Evolutionary conservation across 179 eudicot genomes (phyloP), one percentile per base, ranked within the genome.

Genomic region (Patellifolia procumbens): DNA sequence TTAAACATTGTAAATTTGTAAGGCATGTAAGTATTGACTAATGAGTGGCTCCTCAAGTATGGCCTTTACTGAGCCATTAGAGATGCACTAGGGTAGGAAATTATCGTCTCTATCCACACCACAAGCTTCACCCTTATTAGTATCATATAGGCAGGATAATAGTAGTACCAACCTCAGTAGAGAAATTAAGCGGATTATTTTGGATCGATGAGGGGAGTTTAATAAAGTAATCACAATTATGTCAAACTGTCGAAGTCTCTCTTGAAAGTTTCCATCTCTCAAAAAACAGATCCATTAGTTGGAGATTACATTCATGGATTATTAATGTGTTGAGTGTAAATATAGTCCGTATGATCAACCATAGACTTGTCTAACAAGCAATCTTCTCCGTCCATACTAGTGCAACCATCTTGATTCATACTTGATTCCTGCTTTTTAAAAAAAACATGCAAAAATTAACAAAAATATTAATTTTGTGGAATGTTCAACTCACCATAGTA

Each of bases 311-410:
- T n/a, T 73, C 70, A 74, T 49, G 70, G 71, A 34, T 42, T 32
- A 17, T 64, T 37, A 22, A 74, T 64, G 1, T 74, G 49, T 42
- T 74, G 78, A 34, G 78, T 63, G 51, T 64, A 74, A 62, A 74
- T 74, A 26, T 74, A 74, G 49, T 74, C 78, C 24, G 78, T 74
- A 15, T 74, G 78, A 74, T 32, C 46, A 22, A 74, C 70, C 70
- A 32, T 31, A n/a, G 35, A 12, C 26, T 20, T 74, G 70, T n/a
- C 64, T 12, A 64, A 48, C 61, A 34, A n/a, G 56, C 78, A 63
- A 48, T 74, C 77, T 19, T 46, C 70, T 20, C 46, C 77, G 4
- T 22, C 70, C 77, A 62, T 46, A 11, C 70, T 46, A 52, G 26
- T 63, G 77, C 77, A 63, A 26, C 45, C 70, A 32, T 74, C 76